phyloP scores from a whole-genome alignment of 306 rosid species.

The Rosa persica region DNA sequence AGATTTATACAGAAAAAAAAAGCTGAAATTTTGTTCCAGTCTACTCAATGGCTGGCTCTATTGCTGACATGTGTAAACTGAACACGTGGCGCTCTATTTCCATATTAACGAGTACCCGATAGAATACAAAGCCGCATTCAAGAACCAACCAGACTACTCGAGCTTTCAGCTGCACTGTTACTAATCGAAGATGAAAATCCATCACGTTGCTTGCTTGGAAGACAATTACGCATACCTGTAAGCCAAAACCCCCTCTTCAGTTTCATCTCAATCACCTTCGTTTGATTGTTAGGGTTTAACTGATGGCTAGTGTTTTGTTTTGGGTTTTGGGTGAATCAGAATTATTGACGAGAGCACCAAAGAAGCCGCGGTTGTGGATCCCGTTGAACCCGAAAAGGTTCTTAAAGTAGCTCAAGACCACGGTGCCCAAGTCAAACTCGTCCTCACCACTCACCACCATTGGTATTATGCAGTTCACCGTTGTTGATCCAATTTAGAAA shows the following conservation, averaged over 20 bases:
- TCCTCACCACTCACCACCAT: constrained; percentile 98
- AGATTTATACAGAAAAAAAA: too few species aligned
- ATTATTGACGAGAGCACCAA: constrained; percentile 72
- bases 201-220: constrained; percentile 45
- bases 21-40: too few species aligned
- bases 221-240: constrained; percentile 61
- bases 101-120: neutral
- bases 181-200: constrained; percentile 34
- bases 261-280: neutral
- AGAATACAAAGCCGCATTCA: neutral
- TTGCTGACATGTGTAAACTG: neutral
- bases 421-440: constrained; percentile 65
- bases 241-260: neutral
- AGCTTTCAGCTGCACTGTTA: neutral
- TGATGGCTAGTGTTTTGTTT: too few species aligned
- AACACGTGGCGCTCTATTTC: neutral
- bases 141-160: neutral
- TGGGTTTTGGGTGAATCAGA: constrained; percentile 33
- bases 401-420: constrained; percentile 59
- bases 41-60: too few species aligned
- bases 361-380: constrained; percentile 91
- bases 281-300: neutral
- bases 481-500: neutral
- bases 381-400: constrained; percentile 85
- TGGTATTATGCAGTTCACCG: constrained; percentile 29